Evolutionary conservation across 1,139 yeast species (phyloP), one percentile per base, ranked within the genome.

Genomic region (Arxiozyma slooffiae): DNA sequence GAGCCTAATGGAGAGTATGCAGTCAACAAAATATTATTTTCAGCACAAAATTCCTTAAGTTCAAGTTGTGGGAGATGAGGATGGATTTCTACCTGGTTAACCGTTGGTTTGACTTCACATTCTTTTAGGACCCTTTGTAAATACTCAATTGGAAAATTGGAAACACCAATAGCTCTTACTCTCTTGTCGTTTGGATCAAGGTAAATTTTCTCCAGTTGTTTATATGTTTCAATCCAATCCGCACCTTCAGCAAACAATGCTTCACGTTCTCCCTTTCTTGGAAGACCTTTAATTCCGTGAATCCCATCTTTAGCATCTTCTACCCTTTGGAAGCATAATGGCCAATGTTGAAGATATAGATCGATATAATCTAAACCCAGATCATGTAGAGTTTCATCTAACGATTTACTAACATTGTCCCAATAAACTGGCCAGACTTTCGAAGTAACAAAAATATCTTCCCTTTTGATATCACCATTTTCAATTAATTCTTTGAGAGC

Each of bases 1-100:
- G 80, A 73, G 11, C 85, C 85, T 57, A 80, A 70, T 44, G 85
- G 85, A 9, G 84, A 79, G 61, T 77, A 81, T 8, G 84, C 82
- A 50, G 75, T 78, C 41, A 79, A 62, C 30, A 67, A 53, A 52
- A 81, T 77, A n/a, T 70, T 71, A 52, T 80, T 65, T 9, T 69
- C 60, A 48, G 69, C 67, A 57, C 75, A 70, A 61, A 62, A 79
- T 20, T 73, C 66, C 50, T 70, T 67, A 55, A 81, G 64, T 40
- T 77, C 77, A 14, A 67, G 62, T 59, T 79, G 83, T 30, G 82
- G 79, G 55, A 80, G 68, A 50, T 71, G 75, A 47, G 85, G 85
- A 58, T 81, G 85, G 41, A 78, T 67, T 63, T 81, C 85, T 50
- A 80, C 69, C 64, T 81, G 85, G 59, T 79, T 74, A 16, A 73